Conservation (phyloP, 1,284 basidiomycete species). For the Cystobasidium pallidum region DNA sequence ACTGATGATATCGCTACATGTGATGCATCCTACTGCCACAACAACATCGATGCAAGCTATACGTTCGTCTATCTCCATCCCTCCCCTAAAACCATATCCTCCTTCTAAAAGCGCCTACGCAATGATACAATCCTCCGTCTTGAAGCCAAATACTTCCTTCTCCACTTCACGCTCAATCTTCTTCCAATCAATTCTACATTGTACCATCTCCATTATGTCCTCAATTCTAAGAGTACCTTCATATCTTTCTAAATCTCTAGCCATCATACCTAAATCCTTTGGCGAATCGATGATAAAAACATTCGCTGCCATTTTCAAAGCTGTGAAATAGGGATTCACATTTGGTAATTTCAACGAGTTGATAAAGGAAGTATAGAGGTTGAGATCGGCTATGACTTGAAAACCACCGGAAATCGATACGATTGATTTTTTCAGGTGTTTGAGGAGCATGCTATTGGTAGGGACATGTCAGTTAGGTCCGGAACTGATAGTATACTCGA, state of each 20-base stretch:
- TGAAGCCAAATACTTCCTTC: conserved; percentile 62
- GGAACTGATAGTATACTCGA: too few relatives aligned
- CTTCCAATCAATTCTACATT: conserved; percentile 87
- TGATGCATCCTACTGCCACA: too few relatives aligned
- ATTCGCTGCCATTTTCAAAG: conserved; percentile 94
- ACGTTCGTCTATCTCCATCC: too few relatives aligned
- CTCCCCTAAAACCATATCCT: too few relatives aligned
- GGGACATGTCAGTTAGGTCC: too few relatives aligned
- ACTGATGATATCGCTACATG: too few relatives aligned
- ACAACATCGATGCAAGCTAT: too few relatives aligned
- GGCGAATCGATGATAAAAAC: conserved; percentile 72
- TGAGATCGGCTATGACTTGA: conserved; percentile 93
- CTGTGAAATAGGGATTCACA: conserved; percentile 83
- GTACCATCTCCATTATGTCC: conserved; percentile 63
- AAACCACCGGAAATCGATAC: conserved; percentile 92
- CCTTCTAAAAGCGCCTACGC: conserved; percentile 5
- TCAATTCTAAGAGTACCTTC: conserved; percentile 91
- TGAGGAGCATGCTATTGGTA: conserved; percentile 76
- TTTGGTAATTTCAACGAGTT: conserved; percentile 68
- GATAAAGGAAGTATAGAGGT: conserved; percentile 88
- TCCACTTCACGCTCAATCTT: conserved; percentile 93
- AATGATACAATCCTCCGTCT: conserved; percentile 51
- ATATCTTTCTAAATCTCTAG: conserved; percentile 88
- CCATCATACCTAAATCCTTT: conserved; percentile 91
- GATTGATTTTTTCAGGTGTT: conserved; percentile 95